These are phyloP conservation scores for Lasiodiplodia citricola DNA, from an alignment of 2,329 filamentous ascomycete species.

Conservation along the genomic window DNA sequence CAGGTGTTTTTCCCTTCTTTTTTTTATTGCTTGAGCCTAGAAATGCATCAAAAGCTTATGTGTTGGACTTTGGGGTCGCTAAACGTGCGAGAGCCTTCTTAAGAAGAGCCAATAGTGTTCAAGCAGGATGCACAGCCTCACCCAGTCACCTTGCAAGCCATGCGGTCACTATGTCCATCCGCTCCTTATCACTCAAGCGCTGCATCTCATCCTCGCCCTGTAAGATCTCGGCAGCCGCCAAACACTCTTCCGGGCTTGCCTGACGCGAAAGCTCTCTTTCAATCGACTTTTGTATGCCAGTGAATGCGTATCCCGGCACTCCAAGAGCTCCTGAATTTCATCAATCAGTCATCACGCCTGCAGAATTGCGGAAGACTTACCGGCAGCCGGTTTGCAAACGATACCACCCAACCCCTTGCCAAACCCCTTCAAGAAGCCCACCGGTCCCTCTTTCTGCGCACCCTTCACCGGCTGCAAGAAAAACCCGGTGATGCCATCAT, in stretches of 20 bases:
- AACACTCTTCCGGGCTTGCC: neutral
- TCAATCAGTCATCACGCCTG: neutral
- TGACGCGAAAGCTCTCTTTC: neutral
- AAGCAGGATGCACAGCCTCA: neutral
- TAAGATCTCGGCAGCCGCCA: neutral
- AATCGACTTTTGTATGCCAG: neutral
- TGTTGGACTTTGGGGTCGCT: too few relatives aligned
- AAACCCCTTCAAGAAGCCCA: constrained; percentile 35
- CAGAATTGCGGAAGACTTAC: neutral
- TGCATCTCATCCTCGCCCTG: constrained; percentile 4
- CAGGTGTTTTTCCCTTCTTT: too few relatives aligned
- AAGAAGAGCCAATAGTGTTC: neutral
- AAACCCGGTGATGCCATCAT: constrained; percentile 35
- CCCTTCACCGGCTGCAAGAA: constrained; percentile 33
- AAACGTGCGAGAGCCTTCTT: neutral
- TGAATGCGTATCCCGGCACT: neutral
- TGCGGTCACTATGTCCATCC: neutral
- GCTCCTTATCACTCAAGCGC: neutral
- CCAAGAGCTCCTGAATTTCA: neutral
- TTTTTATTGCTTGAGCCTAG: too few relatives aligned
- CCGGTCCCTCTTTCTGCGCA: constrained; percentile 32
- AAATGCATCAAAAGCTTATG: too few relatives aligned
- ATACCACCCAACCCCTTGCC: constrained; percentile 37
- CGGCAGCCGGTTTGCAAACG: constrained; percentile 30
- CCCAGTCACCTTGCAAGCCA: neutral